Base-by-base conservation (phyloP, 495 filamentous ascomycete genomes). In the Talaromyces adpressus region DNA sequence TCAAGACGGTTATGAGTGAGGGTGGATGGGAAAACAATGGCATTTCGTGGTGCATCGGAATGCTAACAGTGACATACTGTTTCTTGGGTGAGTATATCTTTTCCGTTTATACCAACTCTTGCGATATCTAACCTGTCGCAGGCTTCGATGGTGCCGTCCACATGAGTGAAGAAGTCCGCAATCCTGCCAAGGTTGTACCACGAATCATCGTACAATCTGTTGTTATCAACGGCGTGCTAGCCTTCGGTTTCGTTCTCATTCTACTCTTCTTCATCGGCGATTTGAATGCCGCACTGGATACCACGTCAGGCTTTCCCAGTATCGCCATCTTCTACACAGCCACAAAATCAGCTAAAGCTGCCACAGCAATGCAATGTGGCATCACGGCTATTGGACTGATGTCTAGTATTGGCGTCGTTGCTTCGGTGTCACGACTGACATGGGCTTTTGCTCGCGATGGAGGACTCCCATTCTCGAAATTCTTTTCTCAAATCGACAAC, bases 361-460 rank as follows among this genome's bases (percentile, higher is more conserved):
- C 74, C 4, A 69, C 68, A 0, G 68, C 63, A 16, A 72, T 74
- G 70, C 65, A 67, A 34, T 62, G 59, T 1, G 64, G 57, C 6
- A 71, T 71, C 6, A 71, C 69, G 41, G 23, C 63, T 8, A 69
- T 71, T 59, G 67, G 67, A 20, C 57, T 69, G 41, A 54, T 69
- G 47, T 69, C 69, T 0, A 69, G 65, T 30, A 63, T 66, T 16
- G 67, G 67, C 11, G 65, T 69, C 11, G 59, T 73, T 3, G 83
- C 85, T 4, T 79, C 82, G 5, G 77, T 79, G 14, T 83, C 81
- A 2, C 76, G 86, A 22, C 78, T 83, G 54, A 74, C 73, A 12
- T 88, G 82, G 81, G 77, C 85, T 1, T 88, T 89, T 66, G 84
- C 86, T 9, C 70, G 85, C 6, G 86, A 89, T 67, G 70, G 78